A percentile compares a stretch with the other conserved stretches of the same genome.
These are phyloP conservation scores for Chaetomidium leptoderma DNA, from an alignment of 495 filamentous ascomycete genomes.

Conservation along the genomic window DNA sequence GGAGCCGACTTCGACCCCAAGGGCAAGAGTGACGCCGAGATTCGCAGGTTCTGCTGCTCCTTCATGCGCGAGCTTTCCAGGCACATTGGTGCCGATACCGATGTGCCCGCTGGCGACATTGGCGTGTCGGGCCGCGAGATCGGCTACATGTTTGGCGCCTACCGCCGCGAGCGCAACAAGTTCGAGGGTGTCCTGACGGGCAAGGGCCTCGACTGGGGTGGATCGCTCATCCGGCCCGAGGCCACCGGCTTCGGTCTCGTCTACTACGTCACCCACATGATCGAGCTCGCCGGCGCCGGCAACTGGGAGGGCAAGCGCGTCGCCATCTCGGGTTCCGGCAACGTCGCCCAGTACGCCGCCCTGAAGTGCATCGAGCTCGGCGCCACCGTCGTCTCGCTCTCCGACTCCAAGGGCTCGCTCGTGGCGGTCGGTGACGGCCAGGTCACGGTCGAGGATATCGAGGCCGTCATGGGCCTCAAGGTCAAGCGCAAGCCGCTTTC, in stretches of 20 bases:
- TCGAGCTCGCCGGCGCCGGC: conserved; percentile 81
- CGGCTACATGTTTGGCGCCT: conserved; percentile 92
- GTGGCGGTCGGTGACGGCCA: conserved; percentile 60
- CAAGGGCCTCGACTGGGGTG: conserved; percentile 91
- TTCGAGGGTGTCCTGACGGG: conserved; percentile 96
- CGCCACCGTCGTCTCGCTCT: conserved; percentile 86
- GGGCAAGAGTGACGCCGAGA: conserved; percentile 95
- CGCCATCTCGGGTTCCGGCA: conserved; percentile 94
- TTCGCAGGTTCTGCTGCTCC: conserved; percentile 91
- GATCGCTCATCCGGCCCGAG: conserved; percentile 90
- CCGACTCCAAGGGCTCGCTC: conserved; percentile 83
- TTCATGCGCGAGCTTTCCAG: conserved; percentile 95
- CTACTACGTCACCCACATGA: conserved; percentile 98
- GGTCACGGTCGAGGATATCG: conserved; percentile 75
- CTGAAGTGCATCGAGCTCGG: conserved; percentile 97
- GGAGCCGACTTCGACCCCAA: conserved; percentile 99
- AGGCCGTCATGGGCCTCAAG: conserved; percentile 76
- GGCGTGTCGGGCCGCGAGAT: conserved; percentile 87
- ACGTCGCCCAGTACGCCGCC: conserved; percentile 96
- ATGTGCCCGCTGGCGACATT: conserved; percentile 93
- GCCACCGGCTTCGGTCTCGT: conserved; percentile 96
- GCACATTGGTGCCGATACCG: conserved; percentile 95
- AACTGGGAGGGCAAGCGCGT: conserved; percentile 88
- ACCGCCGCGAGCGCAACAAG: conserved; percentile 79
- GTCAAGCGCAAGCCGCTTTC: conserved; percentile 78